phyloP scores from a whole-genome alignment of 2,329 filamentous ascomycete genomes.

The Ophiosphaerella narmari region DNA sequence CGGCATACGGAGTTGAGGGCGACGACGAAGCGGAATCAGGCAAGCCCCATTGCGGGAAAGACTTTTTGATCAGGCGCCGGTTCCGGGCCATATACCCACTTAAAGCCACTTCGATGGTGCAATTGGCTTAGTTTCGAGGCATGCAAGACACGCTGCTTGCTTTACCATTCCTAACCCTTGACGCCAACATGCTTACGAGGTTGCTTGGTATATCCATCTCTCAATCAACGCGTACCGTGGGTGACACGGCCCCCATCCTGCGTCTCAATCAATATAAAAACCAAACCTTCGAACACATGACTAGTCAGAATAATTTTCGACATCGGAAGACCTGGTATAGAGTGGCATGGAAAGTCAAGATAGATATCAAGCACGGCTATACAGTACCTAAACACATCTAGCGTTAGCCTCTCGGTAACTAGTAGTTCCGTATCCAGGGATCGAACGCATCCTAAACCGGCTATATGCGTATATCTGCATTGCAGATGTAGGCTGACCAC shows the following conservation, averaged over 20 bases:
- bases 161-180: slow-evolving; percentile 1
- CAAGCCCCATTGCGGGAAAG: slow-evolving; percentile 42
- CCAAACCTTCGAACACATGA: slow-evolving; percentile 2
- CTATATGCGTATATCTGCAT: background rate
- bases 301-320: background rate
- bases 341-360: background rate
- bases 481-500: background rate
- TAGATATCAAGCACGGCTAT: slow-evolving; percentile 2
- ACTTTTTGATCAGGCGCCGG: slow-evolving; percentile 21
- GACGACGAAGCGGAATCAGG: slow-evolving; percentile 46
- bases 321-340: background rate
- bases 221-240: background rate
- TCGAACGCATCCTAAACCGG: background rate
- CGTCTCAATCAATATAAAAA: slow-evolving; percentile 5
- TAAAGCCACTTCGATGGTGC: background rate
- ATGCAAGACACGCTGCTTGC: slow-evolving; percentile 5
- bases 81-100: background rate
- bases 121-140: background rate
- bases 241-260: slow-evolving; percentile 2
- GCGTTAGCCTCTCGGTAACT: background rate
- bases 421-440: background rate
- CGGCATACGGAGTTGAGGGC: slow-evolving; percentile 55
- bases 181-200: background rate
- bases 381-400: slow-evolving; percentile 4
- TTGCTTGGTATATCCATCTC: background rate